Base-by-base conservation (phyloP, 208 protist genomes). In the Trypanosoma scelopori region DNA sequence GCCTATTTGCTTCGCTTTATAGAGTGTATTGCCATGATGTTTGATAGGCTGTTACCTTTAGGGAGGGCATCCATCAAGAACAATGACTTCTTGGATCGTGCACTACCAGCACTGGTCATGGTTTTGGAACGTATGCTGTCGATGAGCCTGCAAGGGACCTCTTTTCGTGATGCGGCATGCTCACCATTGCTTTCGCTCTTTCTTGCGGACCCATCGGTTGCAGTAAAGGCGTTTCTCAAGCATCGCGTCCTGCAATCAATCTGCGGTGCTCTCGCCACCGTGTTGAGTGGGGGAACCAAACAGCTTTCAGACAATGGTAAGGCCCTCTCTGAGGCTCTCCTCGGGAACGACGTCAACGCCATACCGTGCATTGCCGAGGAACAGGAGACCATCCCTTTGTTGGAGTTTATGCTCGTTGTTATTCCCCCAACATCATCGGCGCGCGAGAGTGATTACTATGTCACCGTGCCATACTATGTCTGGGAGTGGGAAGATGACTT, bases 401-500 rank as follows among this genome's bases (percentile, higher is more conserved):
- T 93, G 15, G 87, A 93, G 55, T 87, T 90, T 58, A 51, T 93
- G 5, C 69, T 93, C 1, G 61, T 85, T 7, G 55, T 93, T 49
- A 55, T 84, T n/a, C 85, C 84, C 11, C 64, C 63, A 48, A 57
- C 82, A 15, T 58, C 51, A 11, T 45, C 35, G 43, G 59, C 76
- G 5, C 62, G 76, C 74, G 65, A 69, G 4, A 79, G 87, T 67
- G 77, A 78, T 64, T 74, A 76, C 49, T 80, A 81, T 71, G 55
- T 79, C 23, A 85, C 87, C 4, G 42, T 79, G 12, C 89, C 84
- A 3, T 82, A 85, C 64, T 79, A 80, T 64, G 32, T 61, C 37
- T 96, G 86, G 86, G 45, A 71, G 13, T 93, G 91, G 85, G 91
- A 94, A 66, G 87, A 96, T 48, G 87, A 94, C 69, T 92, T 89